A percentile compares a stretch with the other conserved stretches of the same genome.
These are phyloP conservation scores for Nissolia schottii DNA, from an alignment of 306 rosid species.

Conservation along the genomic window DNA sequence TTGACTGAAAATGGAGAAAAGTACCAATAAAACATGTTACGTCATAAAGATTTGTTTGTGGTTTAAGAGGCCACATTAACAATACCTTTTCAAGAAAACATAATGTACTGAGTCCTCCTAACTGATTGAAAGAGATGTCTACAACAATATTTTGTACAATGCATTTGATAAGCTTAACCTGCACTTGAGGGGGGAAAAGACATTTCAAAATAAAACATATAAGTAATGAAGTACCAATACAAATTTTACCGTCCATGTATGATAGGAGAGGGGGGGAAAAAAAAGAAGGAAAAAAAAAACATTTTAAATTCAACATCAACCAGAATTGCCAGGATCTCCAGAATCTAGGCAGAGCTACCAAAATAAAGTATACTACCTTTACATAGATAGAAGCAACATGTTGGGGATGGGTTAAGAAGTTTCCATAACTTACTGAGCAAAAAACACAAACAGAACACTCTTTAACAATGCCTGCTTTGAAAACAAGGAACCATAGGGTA, in stretches of 20 bases:
- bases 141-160: conserved; percentile 76
- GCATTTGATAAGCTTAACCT: conserved; percentile 95
- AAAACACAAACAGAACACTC: conserved; percentile 5
- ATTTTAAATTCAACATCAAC: not conserved
- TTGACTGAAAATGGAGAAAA: not conserved
- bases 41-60: not conserved
- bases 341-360: conserved; percentile 15
- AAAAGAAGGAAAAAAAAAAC: not conserved
- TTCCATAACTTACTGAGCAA: not conserved
- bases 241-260: not conserved
- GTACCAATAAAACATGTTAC: not conserved
- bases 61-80: not conserved
- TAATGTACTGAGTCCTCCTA: conserved; percentile 86
- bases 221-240: not conserved
- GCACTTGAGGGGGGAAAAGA: conserved; percentile 28
- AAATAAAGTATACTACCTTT: not conserved
- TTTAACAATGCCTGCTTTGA: conserved; percentile 4
- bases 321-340: not conserved
- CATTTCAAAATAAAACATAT: not conserved
- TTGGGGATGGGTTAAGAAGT: not conserved
- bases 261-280: no score
- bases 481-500: not conserved
- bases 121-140: conserved; percentile 90
- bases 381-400: conserved; percentile 3
- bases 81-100: conserved; percentile 92